Percentiles rank a stretch among this genome's conserved stretches.
Evolutionary conservation across 179 eudicot species (phyloP).

Genomic region (Silene vulgaris): DNA sequence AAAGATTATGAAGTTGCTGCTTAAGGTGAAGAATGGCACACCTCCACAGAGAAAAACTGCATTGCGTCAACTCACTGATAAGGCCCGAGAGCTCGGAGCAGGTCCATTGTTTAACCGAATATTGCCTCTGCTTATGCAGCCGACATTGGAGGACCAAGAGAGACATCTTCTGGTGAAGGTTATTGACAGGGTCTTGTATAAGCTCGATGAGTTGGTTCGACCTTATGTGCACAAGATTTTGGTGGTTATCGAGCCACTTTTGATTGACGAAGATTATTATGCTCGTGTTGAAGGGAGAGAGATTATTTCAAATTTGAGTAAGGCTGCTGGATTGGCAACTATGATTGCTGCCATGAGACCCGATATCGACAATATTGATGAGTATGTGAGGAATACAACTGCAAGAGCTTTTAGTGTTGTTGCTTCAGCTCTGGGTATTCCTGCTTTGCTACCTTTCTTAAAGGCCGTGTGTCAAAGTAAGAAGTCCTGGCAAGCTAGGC

Average conservation of each 20-base stretch:
- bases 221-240: constrained; percentile 91
- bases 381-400: constrained; percentile 88
- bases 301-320: constrained; percentile 87
- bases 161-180: constrained; percentile 90
- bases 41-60: constrained; percentile 97
- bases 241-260: constrained; percentile 87
- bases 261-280: constrained; percentile 91
- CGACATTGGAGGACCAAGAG: constrained; percentile 90
- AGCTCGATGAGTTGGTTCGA: constrained; percentile 85
- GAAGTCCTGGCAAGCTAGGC: constrained; percentile 98
- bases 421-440: constrained; percentile 91
- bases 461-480: constrained; percentile 98
- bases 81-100: constrained; percentile 91
- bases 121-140: constrained; percentile 90
- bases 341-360: constrained; percentile 99
- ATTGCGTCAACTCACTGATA: constrained; percentile 80
- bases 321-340: constrained; percentile 94
- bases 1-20: constrained; percentile 75
- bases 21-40: constrained; percentile 88
- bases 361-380: constrained; percentile 89
- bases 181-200: constrained; percentile 80
- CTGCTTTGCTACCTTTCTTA: constrained; percentile 78
- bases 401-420: constrained; percentile 97
- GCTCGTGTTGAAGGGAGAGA: constrained; percentile 98
- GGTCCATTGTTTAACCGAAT: constrained; percentile 82